Evolutionary conservation across 2,329 filamentous ascomycete species (phyloP).

Genomic region (Blastomyces gilchristii): DNA sequence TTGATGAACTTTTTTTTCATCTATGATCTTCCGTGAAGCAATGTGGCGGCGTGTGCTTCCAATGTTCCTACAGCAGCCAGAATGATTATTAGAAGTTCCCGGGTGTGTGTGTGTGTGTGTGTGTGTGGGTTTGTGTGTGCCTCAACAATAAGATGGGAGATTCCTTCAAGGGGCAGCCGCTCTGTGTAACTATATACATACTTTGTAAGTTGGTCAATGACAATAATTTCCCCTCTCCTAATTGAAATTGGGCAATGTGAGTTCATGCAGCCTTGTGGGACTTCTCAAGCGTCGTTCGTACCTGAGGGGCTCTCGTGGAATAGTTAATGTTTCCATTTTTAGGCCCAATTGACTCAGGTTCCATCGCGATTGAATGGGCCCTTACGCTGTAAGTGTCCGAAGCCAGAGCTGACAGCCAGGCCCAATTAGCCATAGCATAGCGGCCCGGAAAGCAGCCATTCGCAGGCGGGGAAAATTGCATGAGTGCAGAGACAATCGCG

Average conservation of each 20-base stretch:
- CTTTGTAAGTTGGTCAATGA: neutral
- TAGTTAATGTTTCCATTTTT: neutral
- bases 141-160: neutral
- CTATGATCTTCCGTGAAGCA: neutral
- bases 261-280: neutral
- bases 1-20: neutral
- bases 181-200: neutral
- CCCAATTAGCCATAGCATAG: constrained; percentile 1
- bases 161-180: neutral
- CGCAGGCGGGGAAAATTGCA: neutral
- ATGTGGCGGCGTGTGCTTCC: neutral
- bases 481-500: neutral
- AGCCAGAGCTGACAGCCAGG: neutral
- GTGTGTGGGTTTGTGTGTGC: neutral
- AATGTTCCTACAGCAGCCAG: neutral
- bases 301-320: neutral
- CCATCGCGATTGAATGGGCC: neutral
- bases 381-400: neutral
- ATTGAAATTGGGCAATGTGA: no score
- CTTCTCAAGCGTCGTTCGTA: neutral
- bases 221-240: no score
- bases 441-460: neutral
- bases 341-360: neutral
- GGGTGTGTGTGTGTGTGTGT: neutral
- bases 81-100: neutral